These are phyloP conservation scores for Ceratobasidium sp. DNA, from an alignment of 1,284 basidiomycete species.

Conservation along the genomic window DNA sequence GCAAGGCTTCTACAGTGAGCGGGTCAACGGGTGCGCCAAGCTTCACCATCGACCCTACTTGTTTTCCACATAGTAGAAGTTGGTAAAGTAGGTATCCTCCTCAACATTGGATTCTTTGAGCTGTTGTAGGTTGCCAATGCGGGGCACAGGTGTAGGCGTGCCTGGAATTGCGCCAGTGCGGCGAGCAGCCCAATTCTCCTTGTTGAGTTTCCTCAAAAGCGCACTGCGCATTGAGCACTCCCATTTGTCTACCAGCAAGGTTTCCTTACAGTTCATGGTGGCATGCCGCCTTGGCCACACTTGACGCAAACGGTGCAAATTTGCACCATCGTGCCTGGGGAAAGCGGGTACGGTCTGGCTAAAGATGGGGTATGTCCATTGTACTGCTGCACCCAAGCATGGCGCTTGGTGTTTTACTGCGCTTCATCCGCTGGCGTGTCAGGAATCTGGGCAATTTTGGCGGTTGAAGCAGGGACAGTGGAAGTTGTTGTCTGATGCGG, in stretches of 20 bases:
- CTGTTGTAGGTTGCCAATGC: background rate
- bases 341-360: background rate
- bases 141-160: background rate
- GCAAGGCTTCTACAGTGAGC: no score
- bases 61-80: background rate
- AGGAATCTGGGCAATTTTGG: no score
- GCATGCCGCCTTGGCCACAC: background rate
- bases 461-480: no score
- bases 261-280: background rate
- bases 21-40: background rate
- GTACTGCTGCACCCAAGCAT: no score
- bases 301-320: background rate
- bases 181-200: background rate
- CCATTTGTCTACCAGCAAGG: background rate
- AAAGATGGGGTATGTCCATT: no score
- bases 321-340: background rate
- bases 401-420: no score
- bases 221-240: background rate
- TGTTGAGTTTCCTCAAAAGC: background rate
- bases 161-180: background rate
- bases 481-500: no score
- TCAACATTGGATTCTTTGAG: background rate
- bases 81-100: background rate
- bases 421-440: no score
- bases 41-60: background rate